Evolutionary conservation across 441 rosid species (phyloP).

Genomic region (Brassica hybrid): DNA sequence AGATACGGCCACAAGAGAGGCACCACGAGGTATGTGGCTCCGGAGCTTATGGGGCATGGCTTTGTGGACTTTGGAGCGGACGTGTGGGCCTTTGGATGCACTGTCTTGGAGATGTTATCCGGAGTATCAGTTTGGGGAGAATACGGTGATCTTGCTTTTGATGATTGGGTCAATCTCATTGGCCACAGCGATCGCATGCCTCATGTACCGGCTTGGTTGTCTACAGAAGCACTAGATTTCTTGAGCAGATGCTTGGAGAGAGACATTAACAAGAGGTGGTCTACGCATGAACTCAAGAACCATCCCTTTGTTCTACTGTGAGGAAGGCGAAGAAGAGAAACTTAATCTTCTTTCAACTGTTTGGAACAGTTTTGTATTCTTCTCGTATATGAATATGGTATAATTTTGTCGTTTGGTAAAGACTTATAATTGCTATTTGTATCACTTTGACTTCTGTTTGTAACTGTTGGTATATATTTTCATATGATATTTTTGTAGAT

Average conservation of each 20-base stretch:
- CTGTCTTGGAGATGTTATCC: slow-evolving; percentile 19
- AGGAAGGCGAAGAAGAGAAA: not conserved
- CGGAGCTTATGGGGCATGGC: not conserved
- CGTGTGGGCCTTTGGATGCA: slow-evolving; percentile 25
- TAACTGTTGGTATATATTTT: not conserved
- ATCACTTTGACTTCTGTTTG: not conserved
- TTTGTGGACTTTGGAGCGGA: slow-evolving; percentile 11
- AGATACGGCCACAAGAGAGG: not conserved
- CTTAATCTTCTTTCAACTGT: not conserved
- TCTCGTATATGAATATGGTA: no score
- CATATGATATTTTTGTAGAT: not conserved
- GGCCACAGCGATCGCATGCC: not conserved
- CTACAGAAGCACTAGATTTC: slow-evolving; percentile 15
- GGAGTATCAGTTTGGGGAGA: not conserved
- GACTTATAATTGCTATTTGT: not conserved
- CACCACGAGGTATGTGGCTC: slow-evolving; percentile 25
- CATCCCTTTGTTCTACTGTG: slow-evolving; percentile 14
- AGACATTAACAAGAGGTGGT: slow-evolving; percentile 9
- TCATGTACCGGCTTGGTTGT: slow-evolving; percentile 11
- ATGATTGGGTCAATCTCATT: slow-evolving; percentile 8
- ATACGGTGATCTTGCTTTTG: not conserved
- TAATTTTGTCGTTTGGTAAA: not conserved
- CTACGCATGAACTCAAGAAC: not conserved
- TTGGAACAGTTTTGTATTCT: not conserved
- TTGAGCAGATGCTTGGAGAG: slow-evolving; percentile 17